Conservation (phyloP, 176 grass and related monocot genomes). For the Triticum monococcum region DNA sequence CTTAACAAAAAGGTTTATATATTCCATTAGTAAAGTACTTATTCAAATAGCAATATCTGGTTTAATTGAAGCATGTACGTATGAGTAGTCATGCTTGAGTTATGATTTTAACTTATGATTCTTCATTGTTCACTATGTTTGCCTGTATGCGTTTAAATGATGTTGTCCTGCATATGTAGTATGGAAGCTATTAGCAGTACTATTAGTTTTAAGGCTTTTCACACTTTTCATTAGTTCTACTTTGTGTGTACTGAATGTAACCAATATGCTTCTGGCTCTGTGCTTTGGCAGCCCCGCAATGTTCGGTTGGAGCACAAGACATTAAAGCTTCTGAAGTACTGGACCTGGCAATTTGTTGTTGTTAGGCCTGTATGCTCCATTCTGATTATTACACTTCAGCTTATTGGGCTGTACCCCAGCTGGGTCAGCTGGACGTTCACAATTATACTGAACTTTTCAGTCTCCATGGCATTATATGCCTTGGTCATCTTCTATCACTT, state of each 20-base stretch:
- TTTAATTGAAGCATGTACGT: constrained; percentile 1
- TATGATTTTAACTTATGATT: constrained; percentile 8
- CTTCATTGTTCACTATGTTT: neutral
- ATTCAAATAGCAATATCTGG: neutral
- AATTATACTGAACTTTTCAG: constrained; percentile 90
- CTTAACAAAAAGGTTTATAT: neutral
- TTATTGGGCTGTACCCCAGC: constrained; percentile 73
- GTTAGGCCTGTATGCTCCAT: constrained; percentile 82
- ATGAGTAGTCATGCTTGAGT: neutral
- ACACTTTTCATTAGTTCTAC: neutral
- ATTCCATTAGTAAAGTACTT: neutral
- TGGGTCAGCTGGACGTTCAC: constrained; percentile 94
- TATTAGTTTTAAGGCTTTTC: neutral
- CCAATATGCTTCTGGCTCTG: constrained; percentile 13
- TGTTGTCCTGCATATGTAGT: neutral
- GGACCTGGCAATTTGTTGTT: constrained; percentile 99
- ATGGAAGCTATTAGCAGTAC: neutral
- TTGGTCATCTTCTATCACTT: constrained; percentile 95
- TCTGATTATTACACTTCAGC: constrained; percentile 82
- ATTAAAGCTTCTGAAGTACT: constrained; percentile 90
- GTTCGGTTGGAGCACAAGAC: constrained; percentile 89
- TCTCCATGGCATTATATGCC: constrained; percentile 90
- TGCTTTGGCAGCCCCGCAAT: constrained; percentile 56
- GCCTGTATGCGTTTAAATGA: neutral
- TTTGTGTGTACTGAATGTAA: constrained; percentile 21